Evolutionary conservation across 2,329 filamentous ascomycete species (phyloP).

Genomic region (Aspergillus sclerotialis): DNA sequence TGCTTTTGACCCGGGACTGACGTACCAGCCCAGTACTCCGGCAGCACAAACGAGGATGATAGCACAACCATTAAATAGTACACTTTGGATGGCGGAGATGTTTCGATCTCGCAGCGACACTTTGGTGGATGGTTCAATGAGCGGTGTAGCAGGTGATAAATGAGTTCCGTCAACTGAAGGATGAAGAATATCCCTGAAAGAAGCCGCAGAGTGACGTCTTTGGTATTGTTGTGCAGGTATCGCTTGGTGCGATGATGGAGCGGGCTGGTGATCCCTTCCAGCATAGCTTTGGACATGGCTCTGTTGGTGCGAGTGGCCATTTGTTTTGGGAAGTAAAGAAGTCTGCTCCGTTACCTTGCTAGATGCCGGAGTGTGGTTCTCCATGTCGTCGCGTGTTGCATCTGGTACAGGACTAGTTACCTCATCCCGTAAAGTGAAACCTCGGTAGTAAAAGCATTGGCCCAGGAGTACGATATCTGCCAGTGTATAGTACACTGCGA

Average conservation of each 20-base stretch:
- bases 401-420: conserved; percentile 11
- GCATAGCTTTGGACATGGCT: conserved; percentile 2
- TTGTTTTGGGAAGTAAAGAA: conserved; percentile 19
- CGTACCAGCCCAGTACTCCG: conserved; percentile 78
- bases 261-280: conserved; percentile 1
- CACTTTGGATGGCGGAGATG: conserved; percentile 37
- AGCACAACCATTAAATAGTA: conserved; percentile 67
- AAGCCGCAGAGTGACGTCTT: conserved; percentile 22
- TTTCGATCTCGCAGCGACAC: conserved; percentile 18
- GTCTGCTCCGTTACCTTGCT: conserved; percentile 23
- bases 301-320: conserved; percentile 10
- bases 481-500: conserved; percentile 90
- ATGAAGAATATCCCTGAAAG: conserved; percentile 41
- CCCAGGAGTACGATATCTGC: conserved; percentile 80
- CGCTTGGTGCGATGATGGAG: conserved; percentile 15
- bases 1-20: conserved; percentile 44
- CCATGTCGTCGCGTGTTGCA: conserved; percentile 6
- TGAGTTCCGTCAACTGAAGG: conserved; percentile 57
- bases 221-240: conserved; percentile 6
- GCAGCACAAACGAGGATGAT: conserved; percentile 77
- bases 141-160: conserved; percentile 75
- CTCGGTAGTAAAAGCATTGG: conserved; percentile 94
- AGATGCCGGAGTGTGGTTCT: conserved; percentile 9
- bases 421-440: conserved; percentile 50
- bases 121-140: conserved; percentile 48